A percentile compares a stretch with the other conserved stretches of the same genome.
These are phyloP conservation scores for Candida tetrigidarum DNA, from an alignment of 1,139 yeast species.

Conservation along the genomic window DNA sequence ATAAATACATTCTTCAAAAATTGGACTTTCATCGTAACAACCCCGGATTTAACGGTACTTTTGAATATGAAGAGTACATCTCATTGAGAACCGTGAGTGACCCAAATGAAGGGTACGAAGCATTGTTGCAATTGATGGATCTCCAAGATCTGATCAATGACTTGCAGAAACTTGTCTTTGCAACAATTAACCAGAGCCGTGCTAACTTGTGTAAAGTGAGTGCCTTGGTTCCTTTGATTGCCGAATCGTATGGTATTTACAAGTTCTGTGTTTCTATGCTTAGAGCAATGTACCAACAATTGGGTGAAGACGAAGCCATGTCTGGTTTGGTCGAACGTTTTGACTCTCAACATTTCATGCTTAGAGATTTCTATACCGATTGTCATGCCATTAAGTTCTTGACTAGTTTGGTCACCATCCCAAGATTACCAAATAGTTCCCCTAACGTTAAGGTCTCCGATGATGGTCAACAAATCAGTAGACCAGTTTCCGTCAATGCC, in stretches of 20 bases:
- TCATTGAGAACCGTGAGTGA: constrained; percentile 87
- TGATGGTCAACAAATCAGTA: constrained; percentile 37
- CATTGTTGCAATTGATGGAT: constrained; percentile 83
- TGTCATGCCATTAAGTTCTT: constrained; percentile 85
- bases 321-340: constrained; percentile 76
- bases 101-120: constrained; percentile 95
- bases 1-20: constrained; percentile 68
- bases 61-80: constrained; percentile 94
- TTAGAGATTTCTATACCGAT: constrained; percentile 88
- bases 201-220: constrained; percentile 83
- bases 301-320: constrained; percentile 79
- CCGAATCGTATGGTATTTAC: constrained; percentile 95
- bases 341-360: constrained; percentile 75
- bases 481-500: constrained; percentile 42
- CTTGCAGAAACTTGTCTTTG: constrained; percentile 76
- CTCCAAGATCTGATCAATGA: constrained; percentile 86
- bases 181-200: constrained; percentile 67
- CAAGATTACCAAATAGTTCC: constrained; percentile 68
- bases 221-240: constrained; percentile 86
- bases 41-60: constrained; percentile 91
- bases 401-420: constrained; percentile 84
- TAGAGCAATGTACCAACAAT: constrained; percentile 80
- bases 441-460: constrained; percentile 69
- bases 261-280: constrained; percentile 90
- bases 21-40: constrained; percentile 84